Evolutionary conservation across 164 flowering plant genomes (phyloP), one percentile per base, ranked within the genome.

Genomic region (Magnolia kwangsiensis): DNA sequence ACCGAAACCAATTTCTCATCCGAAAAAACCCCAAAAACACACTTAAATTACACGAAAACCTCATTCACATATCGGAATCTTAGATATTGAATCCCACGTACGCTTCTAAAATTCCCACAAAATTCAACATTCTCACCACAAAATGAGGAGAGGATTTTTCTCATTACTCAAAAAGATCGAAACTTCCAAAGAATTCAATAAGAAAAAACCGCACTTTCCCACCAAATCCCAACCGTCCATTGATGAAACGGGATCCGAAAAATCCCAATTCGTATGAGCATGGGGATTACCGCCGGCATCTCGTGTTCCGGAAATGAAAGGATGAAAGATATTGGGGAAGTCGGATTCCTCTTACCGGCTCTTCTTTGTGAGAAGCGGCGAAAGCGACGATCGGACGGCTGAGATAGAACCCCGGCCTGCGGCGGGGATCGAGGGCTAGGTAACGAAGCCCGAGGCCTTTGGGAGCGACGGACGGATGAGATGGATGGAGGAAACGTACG

Each of bases 301-400:
- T 37, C 45, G 45, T 37, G 21, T 65, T 65, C 49, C 4, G 49
- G 11, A 67, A 24, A 67, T 18, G 23, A 67, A 10, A 29, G 9
- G 7, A 18, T 2, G 18, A 24, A 5, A 2, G 20, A 18, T 4
- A 37, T 11, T 37, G 16, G 23, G 9, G 14, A 69, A 69, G 13
- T 69, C 3, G 8, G 72, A 31, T 37, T 49, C 16, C 8, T 10
- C 72, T 70, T 20, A 70, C 72, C 16, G 72, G 45, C 45, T 70
- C 72, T 70, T 70, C 72, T 16, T 55, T 55, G 8, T 70, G 72
- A 20, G 72, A 50, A 50, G 72, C 55, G 0, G 72, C 72, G 20
- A 1, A 20, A 14, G 58, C 20, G 72, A 50, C 58, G 27, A 70
- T 45, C 59, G 58, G 45, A 50, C 59, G 72, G 23, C 55, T 50